Conservation (phyloP, 768 basidiomycete species). For the Kwoniella sp. region DNA sequence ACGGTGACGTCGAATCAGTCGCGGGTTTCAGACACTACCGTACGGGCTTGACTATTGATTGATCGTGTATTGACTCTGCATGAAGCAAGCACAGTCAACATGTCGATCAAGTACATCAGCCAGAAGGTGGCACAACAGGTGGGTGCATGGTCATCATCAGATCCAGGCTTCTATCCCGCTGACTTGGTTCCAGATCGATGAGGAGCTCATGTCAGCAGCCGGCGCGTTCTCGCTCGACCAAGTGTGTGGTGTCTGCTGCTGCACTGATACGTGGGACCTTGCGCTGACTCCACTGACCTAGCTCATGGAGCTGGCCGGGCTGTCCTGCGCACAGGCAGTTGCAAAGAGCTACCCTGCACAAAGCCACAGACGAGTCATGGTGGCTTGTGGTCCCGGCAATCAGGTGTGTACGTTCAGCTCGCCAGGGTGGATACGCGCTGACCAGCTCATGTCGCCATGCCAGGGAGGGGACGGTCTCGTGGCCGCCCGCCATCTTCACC, state of each 20-base stretch:
- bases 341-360: constrained; percentile 69
- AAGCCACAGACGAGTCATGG: constrained; percentile 71
- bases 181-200: constrained; percentile 65
- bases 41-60: too few relatives aligned
- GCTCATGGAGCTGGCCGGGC: constrained; percentile 94
- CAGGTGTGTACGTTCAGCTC: constrained; percentile 56
- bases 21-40: too few relatives aligned
- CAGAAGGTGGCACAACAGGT: constrained; percentile 48
- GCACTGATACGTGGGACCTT: background rate
- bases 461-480: constrained; percentile 89
- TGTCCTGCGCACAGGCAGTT: constrained; percentile 85
- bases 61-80: too few relatives aligned
- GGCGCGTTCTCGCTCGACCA: constrained; percentile 95
- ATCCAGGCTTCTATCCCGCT: background rate
- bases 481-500: constrained; percentile 86
- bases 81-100: too few relatives aligned
- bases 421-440: background rate
- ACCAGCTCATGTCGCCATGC: background rate
- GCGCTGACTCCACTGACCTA: constrained; percentile 41
- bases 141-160: constrained; percentile 2
- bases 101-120: constrained; percentile 45
- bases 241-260: constrained; percentile 52
- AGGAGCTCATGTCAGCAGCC: constrained; percentile 78
- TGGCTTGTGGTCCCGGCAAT: constrained; percentile 95
- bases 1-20: background rate